These are phyloP conservation scores for Xylariaceae sp. DNA, from an alignment of 2,329 filamentous ascomycete species.

Conservation along the genomic window DNA sequence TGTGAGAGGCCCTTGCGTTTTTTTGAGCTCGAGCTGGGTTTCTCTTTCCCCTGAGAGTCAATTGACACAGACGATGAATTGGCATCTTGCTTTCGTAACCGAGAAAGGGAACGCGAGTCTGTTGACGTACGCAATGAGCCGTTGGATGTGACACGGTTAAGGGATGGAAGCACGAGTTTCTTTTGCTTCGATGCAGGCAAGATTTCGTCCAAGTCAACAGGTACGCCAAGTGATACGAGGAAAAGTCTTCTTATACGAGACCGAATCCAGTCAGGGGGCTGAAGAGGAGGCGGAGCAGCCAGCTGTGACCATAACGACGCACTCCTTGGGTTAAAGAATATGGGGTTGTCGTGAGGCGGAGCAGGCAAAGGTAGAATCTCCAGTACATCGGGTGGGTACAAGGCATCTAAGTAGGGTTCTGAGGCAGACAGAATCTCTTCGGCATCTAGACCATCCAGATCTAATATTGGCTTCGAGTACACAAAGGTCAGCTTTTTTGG, in stretches of 20 bases:
- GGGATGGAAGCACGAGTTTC: slow-evolving; percentile 86
- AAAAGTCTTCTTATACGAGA: slow-evolving; percentile 93
- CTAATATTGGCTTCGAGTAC: slow-evolving; percentile 56
- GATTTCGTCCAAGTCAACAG: slow-evolving; percentile 95
- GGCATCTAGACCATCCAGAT: slow-evolving; percentile 59
- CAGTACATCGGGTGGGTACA: slow-evolving; percentile 59
- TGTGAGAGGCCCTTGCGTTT: slow-evolving; percentile 58
- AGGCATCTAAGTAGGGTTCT: slow-evolving; percentile 61
- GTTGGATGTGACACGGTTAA: slow-evolving; percentile 43
- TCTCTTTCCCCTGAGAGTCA: slow-evolving; percentile 55
- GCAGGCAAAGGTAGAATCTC: slow-evolving; percentile 48
- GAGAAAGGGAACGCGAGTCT: slow-evolving; percentile 48
- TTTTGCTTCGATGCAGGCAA: slow-evolving; percentile 96
- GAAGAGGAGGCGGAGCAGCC: slow-evolving; percentile 87
- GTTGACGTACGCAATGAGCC: slow-evolving; percentile 52
- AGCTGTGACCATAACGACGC: slow-evolving; percentile 95
- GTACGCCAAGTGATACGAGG: slow-evolving; percentile 90
- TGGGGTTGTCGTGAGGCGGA: slow-evolving; percentile 52
- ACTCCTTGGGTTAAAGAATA: slow-evolving; percentile 81
- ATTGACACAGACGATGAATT: slow-evolving; percentile 57
- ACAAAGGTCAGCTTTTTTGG: slow-evolving; percentile 27
- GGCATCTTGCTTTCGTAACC: slow-evolving; percentile 42
- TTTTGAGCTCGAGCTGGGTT: slow-evolving; percentile 34
- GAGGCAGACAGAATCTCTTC: slow-evolving; percentile 59
- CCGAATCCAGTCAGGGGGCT: slow-evolving; percentile 96